Percentiles rank a stretch among this genome's conserved stretches.
Evolutionary conservation across 768 basidiomycete species (phyloP).

Genomic region (Mycena vitilis): DNA sequence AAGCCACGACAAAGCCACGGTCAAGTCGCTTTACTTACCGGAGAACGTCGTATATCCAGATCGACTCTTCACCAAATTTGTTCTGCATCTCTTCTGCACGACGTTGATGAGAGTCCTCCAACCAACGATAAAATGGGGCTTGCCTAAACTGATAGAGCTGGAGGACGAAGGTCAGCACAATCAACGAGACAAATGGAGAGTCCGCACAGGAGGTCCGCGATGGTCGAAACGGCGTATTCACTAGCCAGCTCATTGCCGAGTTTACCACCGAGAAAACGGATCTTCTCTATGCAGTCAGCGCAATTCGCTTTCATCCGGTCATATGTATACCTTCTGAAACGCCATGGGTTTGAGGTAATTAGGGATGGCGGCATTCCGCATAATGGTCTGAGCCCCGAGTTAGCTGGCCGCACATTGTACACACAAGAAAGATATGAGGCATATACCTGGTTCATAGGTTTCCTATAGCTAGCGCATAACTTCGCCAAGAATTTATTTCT

Average conservation of each 20-base stretch:
- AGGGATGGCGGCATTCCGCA: slow-evolving; percentile 86
- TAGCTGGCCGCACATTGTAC: not conserved
- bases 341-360: slow-evolving; percentile 84
- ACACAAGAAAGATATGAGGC: not conserved
- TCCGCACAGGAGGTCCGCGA: slow-evolving; percentile 88
- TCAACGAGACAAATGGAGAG: not conserved
- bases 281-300: slow-evolving; percentile 58
- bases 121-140: slow-evolving; percentile 10
- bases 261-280: slow-evolving; percentile 95
- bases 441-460: slow-evolving; percentile 85
- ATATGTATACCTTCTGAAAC: slow-evolving; percentile 80
- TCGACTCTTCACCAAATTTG: slow-evolving; percentile 82
- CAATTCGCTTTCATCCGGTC: slow-evolving; percentile 2
- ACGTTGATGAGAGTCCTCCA: slow-evolving; percentile 1
- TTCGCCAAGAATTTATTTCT: slow-evolving; percentile 97
- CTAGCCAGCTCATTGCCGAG: slow-evolving; percentile 88
- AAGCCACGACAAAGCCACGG: not conserved
- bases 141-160: slow-evolving; percentile 69
- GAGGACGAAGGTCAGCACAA: slow-evolving; percentile 9
- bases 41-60: slow-evolving; percentile 94
- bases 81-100: slow-evolving; percentile 78
- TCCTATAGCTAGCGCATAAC: slow-evolving; percentile 92
- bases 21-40: slow-evolving; percentile 60
- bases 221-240: slow-evolving; percentile 90
- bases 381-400: slow-evolving; percentile 69